Percentiles rank a stretch among this genome's conserved stretches.
phyloP scores from a whole-genome alignment of 2,329 filamentous ascomycete genomes.

The Penicillium hesseltinei region DNA sequence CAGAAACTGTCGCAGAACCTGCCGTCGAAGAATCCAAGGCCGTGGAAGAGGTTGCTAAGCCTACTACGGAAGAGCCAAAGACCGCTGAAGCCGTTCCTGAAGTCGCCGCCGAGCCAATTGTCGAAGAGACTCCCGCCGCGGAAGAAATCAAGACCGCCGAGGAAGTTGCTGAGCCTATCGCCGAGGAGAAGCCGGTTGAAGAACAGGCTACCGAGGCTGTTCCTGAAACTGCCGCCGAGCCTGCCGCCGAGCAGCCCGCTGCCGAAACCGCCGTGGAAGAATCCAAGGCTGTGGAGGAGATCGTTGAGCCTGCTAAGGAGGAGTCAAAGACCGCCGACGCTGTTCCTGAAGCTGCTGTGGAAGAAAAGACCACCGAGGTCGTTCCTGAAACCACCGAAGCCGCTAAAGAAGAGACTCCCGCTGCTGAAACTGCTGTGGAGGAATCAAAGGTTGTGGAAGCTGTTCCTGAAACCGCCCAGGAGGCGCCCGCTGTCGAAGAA shows the following conservation, averaged over 20 bases:
- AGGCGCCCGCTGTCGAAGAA: conserved; percentile 1
- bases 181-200: conserved; percentile 3
- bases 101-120: not conserved
- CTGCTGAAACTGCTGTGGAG: conserved; percentile 9
- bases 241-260: not conserved
- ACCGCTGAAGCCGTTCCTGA: conserved; percentile 1
- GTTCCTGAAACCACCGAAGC: not conserved
- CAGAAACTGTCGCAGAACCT: conserved; percentile 7
- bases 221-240: conserved; percentile 7
- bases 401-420: conserved; percentile 5
- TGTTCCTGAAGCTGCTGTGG: not conserved
- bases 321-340: not conserved
- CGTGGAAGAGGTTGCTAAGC: not conserved
- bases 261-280: conserved; percentile 5
- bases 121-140: conserved; percentile 8
- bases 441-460: not conserved
- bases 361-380: conserved; percentile 4
- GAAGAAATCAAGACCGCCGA: conserved; percentile 2
- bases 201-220: not conserved
- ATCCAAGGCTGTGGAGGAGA: conserved; percentile 2
- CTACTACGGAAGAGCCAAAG: not conserved
- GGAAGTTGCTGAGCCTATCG: not conserved
- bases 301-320: not conserved
- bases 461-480: conserved; percentile 1
- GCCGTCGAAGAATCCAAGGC: conserved; percentile 1